Percentiles rank a stretch among this genome's conserved stretches.
phyloP scores from a whole-genome alignment of 2,329 filamentous ascomycete genomes.

The Macrophomina pseudophaseolina region DNA sequence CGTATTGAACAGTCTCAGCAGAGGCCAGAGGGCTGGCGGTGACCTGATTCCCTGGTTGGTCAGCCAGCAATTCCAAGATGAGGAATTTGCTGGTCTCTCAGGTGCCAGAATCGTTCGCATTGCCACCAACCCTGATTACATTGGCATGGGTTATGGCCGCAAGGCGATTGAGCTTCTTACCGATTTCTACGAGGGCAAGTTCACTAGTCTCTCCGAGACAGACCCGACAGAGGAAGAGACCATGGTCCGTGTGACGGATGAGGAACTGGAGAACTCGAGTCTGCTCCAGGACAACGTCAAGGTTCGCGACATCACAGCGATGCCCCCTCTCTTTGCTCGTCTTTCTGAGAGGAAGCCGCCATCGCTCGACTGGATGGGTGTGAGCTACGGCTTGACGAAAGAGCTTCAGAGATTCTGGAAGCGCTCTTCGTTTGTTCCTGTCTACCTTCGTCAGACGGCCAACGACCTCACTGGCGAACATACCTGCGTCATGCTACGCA shows the following conservation, averaged over 20 bases:
- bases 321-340: slow-evolving; percentile 92
- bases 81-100: slow-evolving; percentile 91
- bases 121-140: slow-evolving; percentile 93
- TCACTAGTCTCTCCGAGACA: slow-evolving; percentile 80
- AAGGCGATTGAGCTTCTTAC: slow-evolving; percentile 84
- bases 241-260: slow-evolving; percentile 80
- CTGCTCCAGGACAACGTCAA: slow-evolving; percentile 87
- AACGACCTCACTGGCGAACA: slow-evolving; percentile 98
- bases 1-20: slow-evolving; percentile 84
- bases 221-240: slow-evolving; percentile 60
- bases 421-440: slow-evolving; percentile 79
- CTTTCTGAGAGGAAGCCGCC: slow-evolving; percentile 82
- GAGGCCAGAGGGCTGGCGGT: slow-evolving; percentile 86
- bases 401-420: slow-evolving; percentile 97
- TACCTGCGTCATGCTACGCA: slow-evolving; percentile 94
- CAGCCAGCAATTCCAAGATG: slow-evolving; percentile 97
- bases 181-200: slow-evolving; percentile 95
- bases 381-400: slow-evolving; percentile 89
- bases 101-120: slow-evolving; percentile 93
- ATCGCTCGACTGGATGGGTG: slow-evolving; percentile 87
- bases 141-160: slow-evolving; percentile 90
- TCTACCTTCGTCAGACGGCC: slow-evolving; percentile 92
- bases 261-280: slow-evolving; percentile 75
- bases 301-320: slow-evolving; percentile 82
- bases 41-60: slow-evolving; percentile 98